These are phyloP conservation scores for Leccinum disarticulatum DNA, from an alignment of 768 basidiomycete genomes.

Conservation along the genomic window DNA sequence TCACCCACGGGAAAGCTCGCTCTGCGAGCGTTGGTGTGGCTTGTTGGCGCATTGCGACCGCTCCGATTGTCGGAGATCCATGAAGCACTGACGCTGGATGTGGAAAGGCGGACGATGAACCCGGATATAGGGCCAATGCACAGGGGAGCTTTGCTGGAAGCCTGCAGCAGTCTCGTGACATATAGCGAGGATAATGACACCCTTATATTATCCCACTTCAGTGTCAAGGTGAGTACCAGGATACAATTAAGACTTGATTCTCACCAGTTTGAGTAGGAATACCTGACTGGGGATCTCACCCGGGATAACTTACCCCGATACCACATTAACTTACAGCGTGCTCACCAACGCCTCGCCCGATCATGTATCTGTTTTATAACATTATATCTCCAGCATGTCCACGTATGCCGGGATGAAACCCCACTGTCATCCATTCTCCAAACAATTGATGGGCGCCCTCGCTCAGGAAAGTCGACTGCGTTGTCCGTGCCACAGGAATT, in stretches of 20 bases:
- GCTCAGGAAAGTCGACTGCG: background rate
- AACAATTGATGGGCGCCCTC: background rate
- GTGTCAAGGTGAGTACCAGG: constrained; percentile 19
- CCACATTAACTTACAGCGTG: constrained; percentile 2
- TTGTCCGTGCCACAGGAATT: background rate
- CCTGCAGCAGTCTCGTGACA: constrained; percentile 17
- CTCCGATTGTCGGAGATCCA: constrained; percentile 11
- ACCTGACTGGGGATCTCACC: constrained; percentile 7
- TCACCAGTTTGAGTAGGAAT: constrained; percentile 6
- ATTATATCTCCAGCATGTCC: constrained; percentile 3
- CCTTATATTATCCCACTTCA: constrained; percentile 22
- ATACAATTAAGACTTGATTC: background rate
- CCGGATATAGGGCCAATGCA: constrained; percentile 8
- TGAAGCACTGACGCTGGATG: constrained; percentile 17
- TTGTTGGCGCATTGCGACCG: constrained; percentile 16
- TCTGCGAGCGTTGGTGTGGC: constrained; percentile 16
- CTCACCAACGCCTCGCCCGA: constrained; percentile 9
- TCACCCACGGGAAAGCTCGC: constrained; percentile 5
- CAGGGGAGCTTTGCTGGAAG: constrained; percentile 8
- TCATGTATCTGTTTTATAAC: constrained; percentile 6
- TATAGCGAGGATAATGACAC: constrained; percentile 11
- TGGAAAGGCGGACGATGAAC: constrained; percentile 1
- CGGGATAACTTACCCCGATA: constrained; percentile 1
- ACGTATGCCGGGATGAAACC: background rate
- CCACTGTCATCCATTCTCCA: background rate